These are phyloP conservation scores for Tetrastigma voinierianum DNA, from an alignment of 164 flowering plant genomes.

Conservation along the genomic window DNA sequence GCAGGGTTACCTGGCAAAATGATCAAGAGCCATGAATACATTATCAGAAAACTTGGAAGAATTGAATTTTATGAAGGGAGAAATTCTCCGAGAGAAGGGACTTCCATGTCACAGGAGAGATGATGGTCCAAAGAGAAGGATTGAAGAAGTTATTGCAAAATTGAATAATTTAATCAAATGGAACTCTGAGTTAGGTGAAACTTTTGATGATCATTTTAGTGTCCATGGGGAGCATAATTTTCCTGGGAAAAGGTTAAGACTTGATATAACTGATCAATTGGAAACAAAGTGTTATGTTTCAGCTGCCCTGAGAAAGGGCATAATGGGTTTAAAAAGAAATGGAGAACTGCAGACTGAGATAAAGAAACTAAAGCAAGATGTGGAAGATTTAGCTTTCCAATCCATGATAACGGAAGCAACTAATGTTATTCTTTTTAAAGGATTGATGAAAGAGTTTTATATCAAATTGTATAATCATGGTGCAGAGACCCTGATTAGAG, in stretches of 20 bases:
- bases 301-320: conserved; percentile 6
- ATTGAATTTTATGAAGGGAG: conserved; percentile 32
- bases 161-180: conserved; percentile 37
- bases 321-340: conserved; percentile 5
- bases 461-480: conserved; percentile 14
- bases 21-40: conserved; percentile 53
- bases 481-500: conserved; percentile 22
- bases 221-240: conserved; percentile 1
- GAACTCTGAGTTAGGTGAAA: conserved; percentile 17
- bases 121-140: conserved; percentile 23
- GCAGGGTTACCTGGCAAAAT: conserved; percentile 36
- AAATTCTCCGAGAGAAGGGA: conserved; percentile 26
- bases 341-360: conserved; percentile 19
- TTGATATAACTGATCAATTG: neutral
- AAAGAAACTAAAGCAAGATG: conserved; percentile 29
- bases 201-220: conserved; percentile 1
- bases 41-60: conserved; percentile 49
- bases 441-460: conserved; percentile 22
- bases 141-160: conserved; percentile 31
- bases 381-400: conserved; percentile 32
- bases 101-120: conserved; percentile 16
- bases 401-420: conserved; percentile 31
- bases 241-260: neutral
- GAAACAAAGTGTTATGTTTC: neutral
- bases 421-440: conserved; percentile 20